phyloP scores from a whole-genome alignment of 345 rosid genomes.

The Reutealis trisperma region DNA sequence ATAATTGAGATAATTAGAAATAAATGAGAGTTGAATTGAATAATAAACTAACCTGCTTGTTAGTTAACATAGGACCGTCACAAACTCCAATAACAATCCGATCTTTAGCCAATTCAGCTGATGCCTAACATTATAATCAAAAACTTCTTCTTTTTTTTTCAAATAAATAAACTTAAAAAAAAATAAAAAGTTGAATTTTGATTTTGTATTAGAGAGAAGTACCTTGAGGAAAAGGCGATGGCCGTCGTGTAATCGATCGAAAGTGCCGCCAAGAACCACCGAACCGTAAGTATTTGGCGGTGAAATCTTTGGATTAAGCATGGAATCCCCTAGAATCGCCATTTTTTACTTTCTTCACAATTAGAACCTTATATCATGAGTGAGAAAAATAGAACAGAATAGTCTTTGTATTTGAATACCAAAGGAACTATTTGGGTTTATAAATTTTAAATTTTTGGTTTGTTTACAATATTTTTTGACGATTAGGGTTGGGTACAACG shows the following conservation, averaged over 20 bases:
- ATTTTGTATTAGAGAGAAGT: not conserved
- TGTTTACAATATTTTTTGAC: no score
- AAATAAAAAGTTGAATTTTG: not conserved
- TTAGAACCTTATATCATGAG: no score
- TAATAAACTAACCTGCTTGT: conserved; percentile 52
- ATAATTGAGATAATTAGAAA: not conserved
- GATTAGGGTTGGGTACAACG: no score
- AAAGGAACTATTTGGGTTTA: no score
- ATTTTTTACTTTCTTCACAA: not conserved
- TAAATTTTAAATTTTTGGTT: no score
- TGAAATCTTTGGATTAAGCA: conserved; percentile 27
- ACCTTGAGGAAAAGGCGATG: no score
- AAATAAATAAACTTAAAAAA: not conserved
- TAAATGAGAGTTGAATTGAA: not conserved
- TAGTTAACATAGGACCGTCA: conserved; percentile 82
- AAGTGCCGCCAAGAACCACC: conserved; percentile 93
- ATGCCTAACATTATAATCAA: conserved; percentile 45
- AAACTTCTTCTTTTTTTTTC: not conserved
- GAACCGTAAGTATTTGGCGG: conserved; percentile 57
- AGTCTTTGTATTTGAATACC: no score
- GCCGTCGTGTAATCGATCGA: conserved; percentile 89
- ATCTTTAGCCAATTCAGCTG: conserved; percentile 65
- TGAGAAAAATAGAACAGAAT: no score
- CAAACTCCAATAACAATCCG: conserved; percentile 78
- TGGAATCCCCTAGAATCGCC: conserved; percentile 4